Conservation (phyloP, 352 stramenopile species). For the Globisporangium splendens region DNA sequence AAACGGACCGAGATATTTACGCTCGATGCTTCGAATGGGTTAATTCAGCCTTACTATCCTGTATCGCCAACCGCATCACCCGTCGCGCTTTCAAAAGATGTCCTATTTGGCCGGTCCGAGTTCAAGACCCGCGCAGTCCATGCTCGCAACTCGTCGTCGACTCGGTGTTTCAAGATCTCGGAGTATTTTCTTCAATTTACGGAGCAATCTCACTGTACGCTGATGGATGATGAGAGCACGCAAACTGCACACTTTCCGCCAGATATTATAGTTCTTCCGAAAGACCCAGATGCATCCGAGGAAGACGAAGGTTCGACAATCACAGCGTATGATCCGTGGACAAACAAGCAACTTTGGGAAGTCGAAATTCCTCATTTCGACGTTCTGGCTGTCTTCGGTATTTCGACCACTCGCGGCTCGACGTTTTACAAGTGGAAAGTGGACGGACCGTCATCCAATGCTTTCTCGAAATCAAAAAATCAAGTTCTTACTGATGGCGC, state of each 20-base stretch:
- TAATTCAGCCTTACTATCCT: constrained; percentile 46
- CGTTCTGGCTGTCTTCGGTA: constrained; percentile 62
- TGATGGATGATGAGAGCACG: constrained; percentile 18
- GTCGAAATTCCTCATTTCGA: constrained; percentile 69
- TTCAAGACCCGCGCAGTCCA: constrained; percentile 69
- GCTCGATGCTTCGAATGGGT: constrained; percentile 56
- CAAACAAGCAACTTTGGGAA: constrained; percentile 68
- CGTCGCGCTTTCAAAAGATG: constrained; percentile 19
- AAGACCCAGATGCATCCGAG: constrained; percentile 39
- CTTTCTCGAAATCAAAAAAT: constrained; percentile 3
- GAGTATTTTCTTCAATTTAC: constrained; percentile 84
- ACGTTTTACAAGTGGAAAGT: constrained; percentile 76
- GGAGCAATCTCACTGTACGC: constrained; percentile 40
- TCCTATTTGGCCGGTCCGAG: constrained; percentile 74
- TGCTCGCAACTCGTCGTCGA: constrained; percentile 47
- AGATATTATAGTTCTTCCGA: constrained; percentile 57
- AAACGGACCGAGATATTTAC: constrained; percentile 73
- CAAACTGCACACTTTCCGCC: constrained; percentile 20
- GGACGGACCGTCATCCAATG: constrained; percentile 60
- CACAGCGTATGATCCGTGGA: constrained; percentile 67
- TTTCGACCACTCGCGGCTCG: constrained; percentile 42
- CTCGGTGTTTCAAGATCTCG: constrained; percentile 75
- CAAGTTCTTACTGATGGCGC: background rate
- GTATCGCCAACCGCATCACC: constrained; percentile 19
- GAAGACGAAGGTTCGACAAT: constrained; percentile 69